phyloP scores from a whole-genome alignment of 2,329 filamentous ascomycete species.

The Microsporum canis region DNA sequence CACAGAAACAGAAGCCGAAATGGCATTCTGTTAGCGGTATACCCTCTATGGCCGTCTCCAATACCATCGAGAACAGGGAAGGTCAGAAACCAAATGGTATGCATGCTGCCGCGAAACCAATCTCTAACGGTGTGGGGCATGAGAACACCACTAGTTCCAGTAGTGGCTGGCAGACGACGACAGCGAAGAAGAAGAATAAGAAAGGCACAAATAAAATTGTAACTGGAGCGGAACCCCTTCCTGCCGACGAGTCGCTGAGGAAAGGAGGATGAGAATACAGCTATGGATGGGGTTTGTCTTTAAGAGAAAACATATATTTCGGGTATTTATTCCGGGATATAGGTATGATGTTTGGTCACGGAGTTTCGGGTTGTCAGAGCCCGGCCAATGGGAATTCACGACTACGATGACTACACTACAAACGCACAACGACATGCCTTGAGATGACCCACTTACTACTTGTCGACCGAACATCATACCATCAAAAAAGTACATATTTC shows the following conservation, averaged over 20 bases:
- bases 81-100: slow-evolving; percentile 26
- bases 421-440: neutral
- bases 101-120: slow-evolving; percentile 10
- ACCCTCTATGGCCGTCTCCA: slow-evolving; percentile 8
- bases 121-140: slow-evolving; percentile 14
- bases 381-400: neutral
- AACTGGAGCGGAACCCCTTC: slow-evolving; percentile 29
- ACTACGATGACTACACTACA: neutral
- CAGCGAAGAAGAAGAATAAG: slow-evolving; percentile 32
- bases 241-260: slow-evolving; percentile 33
- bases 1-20: slow-evolving; percentile 27
- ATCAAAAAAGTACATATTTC: neutral
- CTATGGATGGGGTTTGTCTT: neutral
- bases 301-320: neutral
- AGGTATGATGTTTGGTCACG: neutral
- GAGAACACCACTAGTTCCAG: slow-evolving; percentile 12
- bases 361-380: neutral
- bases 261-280: slow-evolving; percentile 33
- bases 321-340: slow-evolving; percentile 2
- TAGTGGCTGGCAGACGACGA: slow-evolving; percentile 34
- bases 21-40: slow-evolving; percentile 21
- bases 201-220: slow-evolving; percentile 22
- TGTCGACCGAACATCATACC: neutral
- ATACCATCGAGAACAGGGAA: slow-evolving; percentile 20
- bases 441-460: neutral